Percentiles rank a stretch among this genome's conserved stretches.
Conservation (phyloP, 2,329 filamentous ascomycete genomes). For the Colletotrichum gigasporum region DNA sequence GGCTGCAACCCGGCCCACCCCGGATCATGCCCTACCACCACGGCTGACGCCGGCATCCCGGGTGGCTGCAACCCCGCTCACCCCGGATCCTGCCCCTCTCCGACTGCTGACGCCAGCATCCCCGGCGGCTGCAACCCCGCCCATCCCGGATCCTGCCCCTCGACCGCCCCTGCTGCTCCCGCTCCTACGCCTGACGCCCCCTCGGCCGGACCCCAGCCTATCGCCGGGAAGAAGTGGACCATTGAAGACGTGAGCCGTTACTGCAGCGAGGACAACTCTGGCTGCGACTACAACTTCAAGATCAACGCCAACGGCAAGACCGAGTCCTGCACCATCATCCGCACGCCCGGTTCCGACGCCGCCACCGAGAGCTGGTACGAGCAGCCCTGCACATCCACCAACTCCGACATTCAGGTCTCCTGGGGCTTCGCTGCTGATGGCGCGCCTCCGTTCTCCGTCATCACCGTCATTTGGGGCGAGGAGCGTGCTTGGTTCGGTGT, state of each 20-base stretch:
- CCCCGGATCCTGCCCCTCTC: not conserved
- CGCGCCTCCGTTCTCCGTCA: not conserved
- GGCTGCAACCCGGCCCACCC: constrained; percentile 20
- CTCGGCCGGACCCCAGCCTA: not conserved
- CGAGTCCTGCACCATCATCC: not conserved
- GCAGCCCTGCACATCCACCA: not conserved
- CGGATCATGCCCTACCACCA: not conserved
- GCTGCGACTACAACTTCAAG: constrained; percentile 13
- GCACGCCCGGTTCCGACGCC: not conserved
- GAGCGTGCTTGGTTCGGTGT: not conserved
- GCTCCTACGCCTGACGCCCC: not conserved
- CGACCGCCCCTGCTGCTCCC: not conserved
- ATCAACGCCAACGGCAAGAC: not conserved
- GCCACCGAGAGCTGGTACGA: constrained; percentile 2
- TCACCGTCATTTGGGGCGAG: not conserved
- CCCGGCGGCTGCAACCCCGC: not conserved
- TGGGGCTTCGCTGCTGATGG: not conserved
- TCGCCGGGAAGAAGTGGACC: not conserved
- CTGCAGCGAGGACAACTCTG: not conserved
- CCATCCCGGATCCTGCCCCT: not conserved
- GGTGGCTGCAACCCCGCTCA: constrained; percentile 24
- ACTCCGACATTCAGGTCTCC: not conserved
- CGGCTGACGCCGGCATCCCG: not conserved
- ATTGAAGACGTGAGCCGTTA: not conserved
- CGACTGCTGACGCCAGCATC: not conserved